Conservation (phyloP, 495 filamentous ascomycete genomes). For the Tetracladium setigerum region DNA sequence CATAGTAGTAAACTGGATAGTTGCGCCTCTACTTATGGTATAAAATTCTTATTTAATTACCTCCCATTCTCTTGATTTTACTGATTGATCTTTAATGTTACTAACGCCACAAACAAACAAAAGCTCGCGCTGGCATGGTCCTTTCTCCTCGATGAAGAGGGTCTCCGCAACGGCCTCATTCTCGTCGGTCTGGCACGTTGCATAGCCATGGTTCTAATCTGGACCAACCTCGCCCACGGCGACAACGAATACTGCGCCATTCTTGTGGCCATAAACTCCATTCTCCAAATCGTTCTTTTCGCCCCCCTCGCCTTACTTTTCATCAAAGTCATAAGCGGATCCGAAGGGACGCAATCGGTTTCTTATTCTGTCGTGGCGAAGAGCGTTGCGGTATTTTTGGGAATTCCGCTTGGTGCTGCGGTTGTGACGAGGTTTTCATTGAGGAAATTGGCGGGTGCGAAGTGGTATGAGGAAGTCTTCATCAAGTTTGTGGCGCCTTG, state of each 20-base stretch:
- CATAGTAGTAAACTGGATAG: slow-evolving; percentile 77
- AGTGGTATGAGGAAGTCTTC: slow-evolving; percentile 63
- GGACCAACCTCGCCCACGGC: slow-evolving; percentile 72
- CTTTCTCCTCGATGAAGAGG: slow-evolving; percentile 65
- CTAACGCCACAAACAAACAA: background rate
- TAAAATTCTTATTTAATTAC: slow-evolving; percentile 7
- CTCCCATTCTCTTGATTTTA: background rate
- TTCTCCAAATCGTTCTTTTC: slow-evolving; percentile 81
- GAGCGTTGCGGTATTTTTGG: slow-evolving; percentile 76
- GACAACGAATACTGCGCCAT: slow-evolving; percentile 84
- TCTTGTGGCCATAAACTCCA: slow-evolving; percentile 79
- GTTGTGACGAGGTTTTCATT: slow-evolving; percentile 64
- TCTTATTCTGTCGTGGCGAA: slow-evolving; percentile 64
- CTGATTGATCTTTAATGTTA: background rate
- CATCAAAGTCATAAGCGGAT: slow-evolving; percentile 56
- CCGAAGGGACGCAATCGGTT: slow-evolving; percentile 14
- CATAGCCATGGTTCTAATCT: slow-evolving; percentile 82
- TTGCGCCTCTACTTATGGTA: slow-evolving; percentile 89
- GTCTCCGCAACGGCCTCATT: slow-evolving; percentile 64
- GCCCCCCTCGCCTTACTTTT: slow-evolving; percentile 76
- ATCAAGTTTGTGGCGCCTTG: slow-evolving; percentile 61
- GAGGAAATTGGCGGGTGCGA: slow-evolving; percentile 40
- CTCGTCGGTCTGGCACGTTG: slow-evolving; percentile 73
- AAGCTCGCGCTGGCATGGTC: slow-evolving; percentile 73
- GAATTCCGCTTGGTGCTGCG: slow-evolving; percentile 76